Evolutionary conservation across 148 eudicot genomes (phyloP), one percentile per base, ranked within the genome.

Genomic region (Camellia lanceoleosa): DNA sequence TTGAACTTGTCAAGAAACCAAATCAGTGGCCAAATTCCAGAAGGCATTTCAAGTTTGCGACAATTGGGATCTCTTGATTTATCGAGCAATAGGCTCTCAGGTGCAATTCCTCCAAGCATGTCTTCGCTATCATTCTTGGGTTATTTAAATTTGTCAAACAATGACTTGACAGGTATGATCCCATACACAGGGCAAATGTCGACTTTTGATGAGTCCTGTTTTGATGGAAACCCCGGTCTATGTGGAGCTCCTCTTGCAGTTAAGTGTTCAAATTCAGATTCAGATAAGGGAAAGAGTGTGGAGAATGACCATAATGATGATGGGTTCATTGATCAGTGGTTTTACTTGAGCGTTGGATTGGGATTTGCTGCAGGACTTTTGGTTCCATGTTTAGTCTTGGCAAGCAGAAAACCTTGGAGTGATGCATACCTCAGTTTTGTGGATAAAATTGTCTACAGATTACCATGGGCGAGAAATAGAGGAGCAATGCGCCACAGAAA

Each of bases 1-100:
- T 71, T 91, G 55, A 86, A 89, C 73, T 46, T 91, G 20, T 87
- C 93, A n/a, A 80, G 84, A 61, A 91, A 91, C 76, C 59, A 55
- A 10, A 74, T 91, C 23, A 83, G 55, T 12, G 90, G 91, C 66
- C 74, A 55, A 3, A 91, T 91, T 47, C 91, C 89, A 0, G 62
- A 61, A 20, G 76, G 61, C 30, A 89, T 89, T 73, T 86, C 78
- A 19, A 79, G 77, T 19, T 73, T 83, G 69, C 60, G 3, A 18
- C 58, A 59, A 23, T 67, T 81, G 81, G 81, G 47, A 20, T 85
- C 87, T 3, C 90, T 91, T 62, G 90, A 86, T 75, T 61, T 91
- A 7, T 89, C 92, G 9, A 81, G 81, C 42, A 90, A 90, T 64
- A 67, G 44, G 23, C 84, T 90, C n/a, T 18, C 84, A 0, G 89